Evolutionary conservation across 768 basidiomycete species (phyloP), one percentile per base, ranked within the genome.

Genomic region (Cubamyces lactineus): DNA sequence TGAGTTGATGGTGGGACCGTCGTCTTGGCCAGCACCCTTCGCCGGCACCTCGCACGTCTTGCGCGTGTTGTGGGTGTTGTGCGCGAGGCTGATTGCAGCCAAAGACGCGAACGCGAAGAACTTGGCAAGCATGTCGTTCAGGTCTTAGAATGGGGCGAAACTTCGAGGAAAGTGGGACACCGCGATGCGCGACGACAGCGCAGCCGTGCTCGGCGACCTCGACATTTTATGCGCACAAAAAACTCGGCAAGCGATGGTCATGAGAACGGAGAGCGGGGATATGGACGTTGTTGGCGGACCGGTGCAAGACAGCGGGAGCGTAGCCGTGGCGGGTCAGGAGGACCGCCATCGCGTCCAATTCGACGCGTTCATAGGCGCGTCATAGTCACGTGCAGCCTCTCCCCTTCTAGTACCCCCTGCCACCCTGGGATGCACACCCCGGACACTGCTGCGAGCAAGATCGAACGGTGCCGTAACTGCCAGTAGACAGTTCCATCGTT

Each of bases 21-120:
- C 76, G 58, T 77, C 77, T 30, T 71, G 71, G 0, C 73, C 74
- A 2, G 72, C 76, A 6, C 73, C 72, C 41, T 74, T 67, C 17
- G 72, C 71, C 19, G 62, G 55, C 23, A 77, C 76, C 8, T 57
- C 65, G 67, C 73, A 77, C 6, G 63, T 49, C 49, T 51, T 63
- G 2, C 43, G 40, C 16, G 19, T 38, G 34, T 21, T 11, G 19
- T 28, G 19, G 0, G 50, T 53, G 28, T 64, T 49, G 39, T 61
- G 61, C 0, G 68, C 70, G 15, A 57, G 53, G 5, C 61, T 46
- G 17, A 49, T 2, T 6, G 59, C 38, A 51, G 49, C 52, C 41
- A 64, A 51, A 3, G 46, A 45, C 13, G 38, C 40, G 8, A 67
- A 13, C 1, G 45, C 43, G 12, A 67, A 11, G 40, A 53, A 15